These are phyloP conservation scores for Candolleomyces eurysporus DNA, from an alignment of 768 basidiomycete species.

Conservation along the genomic window DNA sequence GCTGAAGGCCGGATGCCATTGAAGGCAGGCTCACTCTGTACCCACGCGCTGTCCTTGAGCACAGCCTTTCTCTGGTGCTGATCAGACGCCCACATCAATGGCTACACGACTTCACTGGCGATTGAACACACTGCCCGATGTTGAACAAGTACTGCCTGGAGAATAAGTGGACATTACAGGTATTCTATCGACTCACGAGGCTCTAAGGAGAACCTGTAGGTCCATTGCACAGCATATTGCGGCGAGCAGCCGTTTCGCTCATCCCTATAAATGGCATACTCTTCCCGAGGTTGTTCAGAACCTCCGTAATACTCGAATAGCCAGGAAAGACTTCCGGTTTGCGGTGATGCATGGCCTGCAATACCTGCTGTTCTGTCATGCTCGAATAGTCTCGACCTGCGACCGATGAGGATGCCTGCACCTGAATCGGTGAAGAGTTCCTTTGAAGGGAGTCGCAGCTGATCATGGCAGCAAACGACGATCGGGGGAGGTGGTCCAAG, in stretches of 20 bases:
- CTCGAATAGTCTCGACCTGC: conserved; percentile 97
- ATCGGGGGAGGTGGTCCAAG: conserved; percentile 94
- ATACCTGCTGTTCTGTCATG: conserved; percentile 77
- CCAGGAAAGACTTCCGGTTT: conserved; percentile 89
- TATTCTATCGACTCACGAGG: too few relatives aligned
- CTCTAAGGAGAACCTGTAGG: too few relatives aligned
- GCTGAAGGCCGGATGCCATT: too few relatives aligned
- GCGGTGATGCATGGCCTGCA: conserved; percentile 92
- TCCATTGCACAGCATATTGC: too few relatives aligned
- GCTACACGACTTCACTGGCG: too few relatives aligned
- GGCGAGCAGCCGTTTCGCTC: conserved; percentile 44
- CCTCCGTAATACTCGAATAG: conserved; percentile 80
- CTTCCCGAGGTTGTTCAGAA: conserved; percentile 77
- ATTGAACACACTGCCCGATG: too few relatives aligned
- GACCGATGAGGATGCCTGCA: conserved; percentile 95
- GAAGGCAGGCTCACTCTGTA: too few relatives aligned
- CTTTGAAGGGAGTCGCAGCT: conserved; percentile 89
- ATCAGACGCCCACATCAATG: too few relatives aligned
- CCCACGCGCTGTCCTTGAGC: too few relatives aligned
- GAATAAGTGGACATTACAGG: too few relatives aligned
- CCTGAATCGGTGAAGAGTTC: conserved; percentile 99
- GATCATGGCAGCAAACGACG: conserved; percentile 98
- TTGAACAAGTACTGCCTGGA: too few relatives aligned
- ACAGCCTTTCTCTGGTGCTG: too few relatives aligned
- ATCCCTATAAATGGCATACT: conserved; percentile 95